Evolutionary conservation across 1,139 yeast species (phyloP), one percentile per base, ranked within the genome.

Genomic region (Arxiozyma telluris): DNA sequence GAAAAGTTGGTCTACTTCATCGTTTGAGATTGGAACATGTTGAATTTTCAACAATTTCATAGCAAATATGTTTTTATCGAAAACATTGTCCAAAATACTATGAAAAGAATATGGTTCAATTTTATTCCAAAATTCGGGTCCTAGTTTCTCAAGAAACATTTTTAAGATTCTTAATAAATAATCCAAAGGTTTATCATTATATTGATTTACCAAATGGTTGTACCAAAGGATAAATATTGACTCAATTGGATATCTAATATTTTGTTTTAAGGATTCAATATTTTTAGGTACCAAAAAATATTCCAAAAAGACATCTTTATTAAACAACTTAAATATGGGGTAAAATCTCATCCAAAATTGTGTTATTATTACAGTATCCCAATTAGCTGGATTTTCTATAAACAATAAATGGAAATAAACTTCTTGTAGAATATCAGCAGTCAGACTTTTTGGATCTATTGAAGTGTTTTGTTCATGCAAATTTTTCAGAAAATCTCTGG

Each of bases 161-260:
- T 72, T 62, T 41, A 84, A 72, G 1, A 79, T 77, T 52, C 77
- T 68, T 34, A 86, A 68, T 6, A 83, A 66, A 25, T 73, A 67
- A 0, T 86, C 87, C 25, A 85, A 66, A 0, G 91, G 84, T 22
- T 70, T 71, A 47, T 76, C 76, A 77, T 74, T 53, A 78, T 68
- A 64, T 74, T 80, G 58, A 77, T 80, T 60, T 72, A 73, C 55
- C 77, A 71, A 46, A 55, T 67, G 70, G 43, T 60, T 61, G 42
- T 64, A 66, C 68, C 68, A 67, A 1, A 83, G 75, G 27, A 73
- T 71, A 27, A 76, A 65, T 7, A 82, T 62, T 0, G 84, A 67
- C 60, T 78, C 64, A 62, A 77, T 64, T 49, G 77, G 71, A 57
- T 77, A 72, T 47, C 72, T 66, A 20, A 70, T 67, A 51, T 67